Base-by-base conservation (phyloP, 345 rosid genomes). In the Abelmoschus esculentus region DNA sequence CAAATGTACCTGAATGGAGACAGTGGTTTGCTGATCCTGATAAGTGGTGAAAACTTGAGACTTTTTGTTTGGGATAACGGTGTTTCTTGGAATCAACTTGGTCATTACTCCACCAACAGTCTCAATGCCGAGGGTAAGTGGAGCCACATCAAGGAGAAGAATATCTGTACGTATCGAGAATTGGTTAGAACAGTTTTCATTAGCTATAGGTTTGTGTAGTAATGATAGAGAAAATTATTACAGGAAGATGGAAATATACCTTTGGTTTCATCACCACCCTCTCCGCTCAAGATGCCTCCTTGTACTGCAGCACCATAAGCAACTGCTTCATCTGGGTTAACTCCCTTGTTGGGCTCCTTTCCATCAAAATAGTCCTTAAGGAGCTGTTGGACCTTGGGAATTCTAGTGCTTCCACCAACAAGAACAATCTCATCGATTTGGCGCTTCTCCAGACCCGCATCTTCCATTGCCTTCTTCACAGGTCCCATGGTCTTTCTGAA, bases 221-320 rank as follows among this genome's bases (percentile, higher is more conserved):
- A 13, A 47, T 53, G 13, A 32, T 42, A 8, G 3, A n/a, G 29
- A 46, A 19, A 61, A 5, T 15, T 2, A 1, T 17, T 36, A 22
- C 32, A 31, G 9, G 28, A 61, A 70, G 34, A 61, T 13, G 3
- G 14, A 44, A 29, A 50, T 22, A 14, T 81, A 92, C 98, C 98
- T 95, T 95, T 95, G 80, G 99, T 95, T 72, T 95, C 97, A 56
- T 95, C 97, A 80, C 99, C 99, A 69, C 99, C 99, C 85, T 95
- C 99, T 73, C 99, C 99, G 15, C 99, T 90, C 84, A 95, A 83
- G 66, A 95, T 95, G 74, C 96, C 93, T 31, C 99, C 99, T 83
- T 95, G 99, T 4, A 95, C 97, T 0, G 99, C 99, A 70, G 99
- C 99, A 85, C 99, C 99, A 61, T 70, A 90, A 64, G 99, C 99